Evolutionary conservation across 768 basidiomycete species (phyloP).

Genomic region (Hygrophoropsis aurantiaca): DNA sequence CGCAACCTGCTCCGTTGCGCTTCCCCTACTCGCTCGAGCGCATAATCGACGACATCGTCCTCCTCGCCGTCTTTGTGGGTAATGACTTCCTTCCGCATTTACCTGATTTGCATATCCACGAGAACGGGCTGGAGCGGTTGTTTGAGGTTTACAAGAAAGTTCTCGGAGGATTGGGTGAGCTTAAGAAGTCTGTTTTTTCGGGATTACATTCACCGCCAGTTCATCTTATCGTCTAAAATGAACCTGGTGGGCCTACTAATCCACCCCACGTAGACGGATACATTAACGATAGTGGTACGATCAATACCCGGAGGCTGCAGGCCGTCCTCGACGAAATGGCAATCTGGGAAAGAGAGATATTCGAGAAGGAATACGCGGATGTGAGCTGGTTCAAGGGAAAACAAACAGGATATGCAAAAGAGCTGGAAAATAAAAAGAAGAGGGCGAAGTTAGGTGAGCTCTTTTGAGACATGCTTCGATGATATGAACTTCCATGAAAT

Average conservation of each 20-base stretch:
- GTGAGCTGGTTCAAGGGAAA: constrained; percentile 94
- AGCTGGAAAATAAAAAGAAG: constrained; percentile 60
- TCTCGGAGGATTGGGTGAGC: constrained; percentile 69
- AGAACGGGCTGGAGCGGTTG: constrained; percentile 89
- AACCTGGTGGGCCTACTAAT: no score
- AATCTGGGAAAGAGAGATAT: constrained; percentile 84
- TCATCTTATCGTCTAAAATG: no score
- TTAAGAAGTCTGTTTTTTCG: not conserved
- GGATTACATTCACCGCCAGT: not conserved
- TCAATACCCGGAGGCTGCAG: constrained; percentile 80
- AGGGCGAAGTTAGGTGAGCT: constrained; percentile 63
- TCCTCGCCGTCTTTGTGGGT: constrained; percentile 95
- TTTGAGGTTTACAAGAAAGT: constrained; percentile 96
- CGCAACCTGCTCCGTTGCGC: no score
- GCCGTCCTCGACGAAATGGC: constrained; percentile 87
- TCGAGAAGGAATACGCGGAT: constrained; percentile 90
- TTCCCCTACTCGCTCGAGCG: constrained; percentile 91
- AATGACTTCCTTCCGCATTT: constrained; percentile 97
- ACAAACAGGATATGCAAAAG: constrained; percentile 70
- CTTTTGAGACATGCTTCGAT: not conserved
- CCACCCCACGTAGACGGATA: constrained; percentile 93
- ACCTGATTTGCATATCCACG: constrained; percentile 96
- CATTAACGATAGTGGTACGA: constrained; percentile 85
- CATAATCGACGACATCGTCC: constrained; percentile 96
- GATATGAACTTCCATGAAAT: no score